Evolutionary conservation across 2,329 filamentous ascomycete species (phyloP), one percentile per base, ranked within the genome.

Genomic region (Trichocomaceae sp.): DNA sequence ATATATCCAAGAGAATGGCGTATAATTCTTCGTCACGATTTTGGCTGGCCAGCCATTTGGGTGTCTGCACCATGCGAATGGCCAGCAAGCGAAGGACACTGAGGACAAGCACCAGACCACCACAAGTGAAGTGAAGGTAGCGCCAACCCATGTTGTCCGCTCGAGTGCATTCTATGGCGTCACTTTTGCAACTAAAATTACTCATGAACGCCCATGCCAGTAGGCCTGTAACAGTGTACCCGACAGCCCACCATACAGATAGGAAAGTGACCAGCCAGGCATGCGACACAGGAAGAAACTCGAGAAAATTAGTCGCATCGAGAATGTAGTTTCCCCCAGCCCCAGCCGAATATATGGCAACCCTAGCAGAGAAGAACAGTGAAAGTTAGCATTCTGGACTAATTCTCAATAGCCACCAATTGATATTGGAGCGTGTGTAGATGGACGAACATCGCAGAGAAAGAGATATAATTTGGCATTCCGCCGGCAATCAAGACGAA

Each of bases 321-420:
- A 52, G 50, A 37, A 52, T 52, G 17, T 52, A 52, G 31, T 52
- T 52, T 47, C 50, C 50, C 39, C 50, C 50, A 5, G 50, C 50
- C 8, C 50, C 50, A 35, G 50, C 50, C 2, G 50, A 52, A n/a
- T 52, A 52, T n/a, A 52, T 52, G 31, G 50, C 50, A 47, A 52
- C 50, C 50, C 50, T 52, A 17, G n/a, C n/a, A n/a, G n/a, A n/a
- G n/a, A n/a, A n/a, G n/a, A n/a, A n/a, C n/a, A 15, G 8, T 45
- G 8, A 45, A 33, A 49, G 31, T 49, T 6, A 39, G 31, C 8
- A 49, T 3, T 39, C 9, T 5, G 1, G 0, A 39, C 31, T 23
- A 1, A 26, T 39, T 37, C 23, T 26, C 23, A 26, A 26, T 26
- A 26, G 7, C 23, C 23, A 26, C 23, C 23, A 26, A 26, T 26